Evolutionary conservation across 169 alveolate genomes (phyloP).

Genomic region (Plasmodium knowlesi): DNA sequence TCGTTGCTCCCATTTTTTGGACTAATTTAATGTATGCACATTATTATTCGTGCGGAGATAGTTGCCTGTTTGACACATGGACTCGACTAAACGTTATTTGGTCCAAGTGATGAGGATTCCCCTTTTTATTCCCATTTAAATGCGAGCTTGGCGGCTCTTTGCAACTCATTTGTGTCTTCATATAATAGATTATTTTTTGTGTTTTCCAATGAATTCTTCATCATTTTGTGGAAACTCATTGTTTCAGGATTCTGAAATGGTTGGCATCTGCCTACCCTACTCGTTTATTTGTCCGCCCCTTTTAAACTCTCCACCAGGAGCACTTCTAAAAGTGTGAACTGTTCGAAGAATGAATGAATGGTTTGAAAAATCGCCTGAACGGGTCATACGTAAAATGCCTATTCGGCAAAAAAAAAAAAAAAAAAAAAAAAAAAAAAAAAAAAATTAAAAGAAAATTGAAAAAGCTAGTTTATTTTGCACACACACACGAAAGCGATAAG

Average conservation of each 20-base stretch:
- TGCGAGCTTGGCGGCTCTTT: neutral
- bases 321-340: neutral
- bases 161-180: neutral
- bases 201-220: neutral
- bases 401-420: conserved; percentile 1
- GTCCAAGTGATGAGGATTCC: neutral
- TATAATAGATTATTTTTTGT: neutral
- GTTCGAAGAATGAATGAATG: neutral
- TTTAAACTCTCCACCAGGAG: neutral
- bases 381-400: neutral
- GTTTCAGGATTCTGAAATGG: neutral
- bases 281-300: neutral
- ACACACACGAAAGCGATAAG: neutral
- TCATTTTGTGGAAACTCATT: neutral
- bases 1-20: neutral
- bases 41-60: neutral
- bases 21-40: neutral
- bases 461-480: neutral
- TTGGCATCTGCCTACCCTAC: neutral
- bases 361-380: conserved; percentile 1
- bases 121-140: neutral
- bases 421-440: conserved; percentile 14
- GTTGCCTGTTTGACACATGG: neutral
- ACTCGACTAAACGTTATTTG: neutral
- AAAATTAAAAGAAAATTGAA: neutral